Conservation (phyloP, 2,329 filamentous ascomycete genomes). For the Calycina herbarum region DNA sequence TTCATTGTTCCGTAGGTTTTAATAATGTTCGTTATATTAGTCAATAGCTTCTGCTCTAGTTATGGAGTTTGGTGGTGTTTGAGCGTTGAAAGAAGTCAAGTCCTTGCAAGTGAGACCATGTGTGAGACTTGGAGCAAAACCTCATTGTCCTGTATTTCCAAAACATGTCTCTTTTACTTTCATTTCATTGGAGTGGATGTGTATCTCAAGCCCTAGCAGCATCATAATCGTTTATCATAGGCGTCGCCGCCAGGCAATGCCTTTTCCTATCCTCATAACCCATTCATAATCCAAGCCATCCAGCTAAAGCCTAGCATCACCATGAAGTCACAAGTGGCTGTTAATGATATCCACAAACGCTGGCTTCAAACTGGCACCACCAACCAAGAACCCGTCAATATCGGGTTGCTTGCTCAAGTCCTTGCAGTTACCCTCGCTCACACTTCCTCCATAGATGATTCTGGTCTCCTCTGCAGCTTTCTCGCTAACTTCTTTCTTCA, state of each 20-base stretch:
- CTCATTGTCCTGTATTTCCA: too few species aligned
- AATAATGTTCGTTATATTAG: too few species aligned
- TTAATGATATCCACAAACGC: slow-evolving; percentile 79
- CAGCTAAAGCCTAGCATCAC: slow-evolving; percentile 11
- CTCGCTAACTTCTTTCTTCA: slow-evolving; percentile 74
- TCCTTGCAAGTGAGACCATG: too few species aligned
- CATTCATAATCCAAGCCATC: slow-evolving; percentile 21
- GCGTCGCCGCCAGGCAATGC: too few species aligned
- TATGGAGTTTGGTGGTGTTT: too few species aligned
- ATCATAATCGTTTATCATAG: neutral
- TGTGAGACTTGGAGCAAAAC: too few species aligned
- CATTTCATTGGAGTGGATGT: slow-evolving; percentile 7
- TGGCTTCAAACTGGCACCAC: slow-evolving; percentile 94
- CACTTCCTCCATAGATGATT: slow-evolving; percentile 94
- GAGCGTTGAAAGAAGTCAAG: too few species aligned
- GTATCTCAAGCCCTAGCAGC: slow-evolving; percentile 1
- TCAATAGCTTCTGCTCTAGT: too few species aligned
- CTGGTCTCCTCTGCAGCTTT: slow-evolving; percentile 81
- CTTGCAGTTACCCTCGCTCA: slow-evolving; percentile 96
- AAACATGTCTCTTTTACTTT: neutral
- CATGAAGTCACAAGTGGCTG: slow-evolving; percentile 43
- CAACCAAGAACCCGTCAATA: slow-evolving; percentile 97
- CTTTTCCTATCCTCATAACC: slow-evolving; percentile 10
- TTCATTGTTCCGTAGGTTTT: too few species aligned
- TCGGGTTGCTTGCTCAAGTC: slow-evolving; percentile 90